Evolutionary conservation across 73 alveolate genomes (phyloP).

Genomic region (Paramecium sexaurelia): DNA sequence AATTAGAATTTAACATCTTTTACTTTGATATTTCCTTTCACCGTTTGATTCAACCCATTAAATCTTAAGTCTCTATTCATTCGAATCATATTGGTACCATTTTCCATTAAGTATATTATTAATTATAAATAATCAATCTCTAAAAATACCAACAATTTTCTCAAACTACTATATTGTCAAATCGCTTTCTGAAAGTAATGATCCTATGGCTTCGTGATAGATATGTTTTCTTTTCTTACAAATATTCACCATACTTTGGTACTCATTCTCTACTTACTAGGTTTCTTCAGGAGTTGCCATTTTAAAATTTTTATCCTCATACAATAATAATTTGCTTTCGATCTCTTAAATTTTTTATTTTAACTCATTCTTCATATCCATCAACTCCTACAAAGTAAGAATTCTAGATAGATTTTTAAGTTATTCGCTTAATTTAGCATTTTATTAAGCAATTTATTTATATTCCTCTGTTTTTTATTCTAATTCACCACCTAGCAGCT

Average conservation of each 20-base stretch:
- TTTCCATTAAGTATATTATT: conserved; percentile 2
- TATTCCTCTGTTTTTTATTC: conserved; percentile 9
- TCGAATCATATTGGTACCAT: background rate
- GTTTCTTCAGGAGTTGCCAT: conserved; percentile 9
- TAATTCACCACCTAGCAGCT: background rate
- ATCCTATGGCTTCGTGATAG: conserved; percentile 36
- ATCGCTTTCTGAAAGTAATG: conserved; percentile 14
- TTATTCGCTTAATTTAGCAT: background rate
- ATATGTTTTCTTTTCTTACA: conserved; percentile 16
- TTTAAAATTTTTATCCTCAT: background rate
- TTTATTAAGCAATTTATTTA: background rate
- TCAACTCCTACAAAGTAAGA: background rate
- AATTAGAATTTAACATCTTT: background rate
- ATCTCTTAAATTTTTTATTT: background rate
- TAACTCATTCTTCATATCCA: background rate
- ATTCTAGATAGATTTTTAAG: background rate
- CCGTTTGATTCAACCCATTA: background rate
- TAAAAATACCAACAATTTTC: conserved; percentile 25
- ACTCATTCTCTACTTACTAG: background rate
- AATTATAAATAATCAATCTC: conserved; percentile 29
- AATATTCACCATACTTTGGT: background rate
- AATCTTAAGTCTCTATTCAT: conserved; percentile 21
- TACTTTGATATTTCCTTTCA: conserved; percentile 6
- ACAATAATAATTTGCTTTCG: background rate
- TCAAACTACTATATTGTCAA: conserved; percentile 41